Base-by-base conservation (phyloP, 2,329 filamentous ascomycete genomes). In the Lecanicillium sp. region DNA sequence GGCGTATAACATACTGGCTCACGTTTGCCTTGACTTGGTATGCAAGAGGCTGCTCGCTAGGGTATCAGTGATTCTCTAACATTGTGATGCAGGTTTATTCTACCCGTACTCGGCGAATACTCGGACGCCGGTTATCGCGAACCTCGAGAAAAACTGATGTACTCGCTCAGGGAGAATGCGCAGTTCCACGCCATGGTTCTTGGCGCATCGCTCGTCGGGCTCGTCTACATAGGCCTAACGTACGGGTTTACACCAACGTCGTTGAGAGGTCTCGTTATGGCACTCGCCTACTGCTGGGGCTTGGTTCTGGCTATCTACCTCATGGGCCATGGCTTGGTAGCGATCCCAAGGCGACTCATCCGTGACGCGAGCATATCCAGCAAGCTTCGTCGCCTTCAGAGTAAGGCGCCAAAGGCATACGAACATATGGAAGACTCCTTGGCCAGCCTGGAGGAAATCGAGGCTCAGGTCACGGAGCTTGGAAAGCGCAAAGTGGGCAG, bases 1-100 rank as follows among this genome's bases (percentile, higher is more conserved):
- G 92, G 92, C 78, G 90, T 56, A 90, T 98, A 47, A 83, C 84
- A 15, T 98, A 98, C 65, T 98, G 92, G 92, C 71, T 98, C 40
- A 97, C 90, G 1, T 98, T 98, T 64, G 79, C 81, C 36, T 66
- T 98, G 54, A 97, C 90, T 40, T 98, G 92, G 92, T 90, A 68
- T 36, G 71, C 50, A 31, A 35, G 27, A 7, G 14, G 6, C 32
- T 29, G n/a, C n/a, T n/a, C n/a, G n/a, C n/a, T n/a, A n/a, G n/a
- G n/a, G 3, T 33, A 12, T 11, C 27, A 17, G 32, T 15, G 5
- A 5, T 20, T 35, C 6, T 30, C 27, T 55, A 39, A 56, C 29
- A 12, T 28, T 15, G 10, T 8, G 9, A 30, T 15, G 14, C 50
- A 89, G 84, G 84, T 77, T 88, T 45, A 87, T 98, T 46, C 79